Base-by-base conservation (phyloP, 2,329 filamentous ascomycete species). In the Dactylellina drechsleri region DNA sequence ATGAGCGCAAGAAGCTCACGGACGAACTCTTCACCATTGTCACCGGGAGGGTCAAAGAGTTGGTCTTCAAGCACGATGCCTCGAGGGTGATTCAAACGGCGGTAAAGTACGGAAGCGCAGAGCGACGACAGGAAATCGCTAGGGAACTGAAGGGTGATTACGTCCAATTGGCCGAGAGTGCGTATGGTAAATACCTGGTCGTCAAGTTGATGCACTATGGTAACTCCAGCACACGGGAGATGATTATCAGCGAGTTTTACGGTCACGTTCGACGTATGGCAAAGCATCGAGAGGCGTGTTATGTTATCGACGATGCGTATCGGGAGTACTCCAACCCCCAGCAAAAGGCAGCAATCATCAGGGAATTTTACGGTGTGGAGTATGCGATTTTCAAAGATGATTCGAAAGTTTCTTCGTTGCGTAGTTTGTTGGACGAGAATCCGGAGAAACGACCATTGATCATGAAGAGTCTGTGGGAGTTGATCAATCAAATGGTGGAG, bases 281-380 rank as follows among this genome's bases (percentile, higher is more conserved):
- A 82, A 95, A 97, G 82, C 95, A 99, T 83, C 88, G 94, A 0
- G 96, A 99, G 83, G 95, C 92, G 36, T 93, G 92, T 47, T 99
- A 95, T 93, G 98, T 99, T 79, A 85, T 99, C 49, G 96, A 99
- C 82, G 95, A 99, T 82, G 91, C 97, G 78, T 99, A 98, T 84
- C 89, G 95, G 76, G 91, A 90, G 56, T 90, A 94, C 68, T 93
- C 94, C 8, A 95, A 91, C 20, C 89, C 90, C 80, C 87, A 92
- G 79, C 95, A 99, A 81, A 97, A 94, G 83, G 90, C 91, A 40
- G 87, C 88, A 56, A 86, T 99, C 74, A 85, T 99, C 72, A 87
- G 93, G 62, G 95, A 99, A 82, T 99, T 95, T 93, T 99, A 97
- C 82, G 95, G 95, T 1, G 87, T 94, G 0, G 95, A 98, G 81